Percentiles rank a stretch among this genome's conserved stretches.
phyloP scores from a whole-genome alignment of 2,329 filamentous ascomycete species.

The Botrytis elliptica region DNA sequence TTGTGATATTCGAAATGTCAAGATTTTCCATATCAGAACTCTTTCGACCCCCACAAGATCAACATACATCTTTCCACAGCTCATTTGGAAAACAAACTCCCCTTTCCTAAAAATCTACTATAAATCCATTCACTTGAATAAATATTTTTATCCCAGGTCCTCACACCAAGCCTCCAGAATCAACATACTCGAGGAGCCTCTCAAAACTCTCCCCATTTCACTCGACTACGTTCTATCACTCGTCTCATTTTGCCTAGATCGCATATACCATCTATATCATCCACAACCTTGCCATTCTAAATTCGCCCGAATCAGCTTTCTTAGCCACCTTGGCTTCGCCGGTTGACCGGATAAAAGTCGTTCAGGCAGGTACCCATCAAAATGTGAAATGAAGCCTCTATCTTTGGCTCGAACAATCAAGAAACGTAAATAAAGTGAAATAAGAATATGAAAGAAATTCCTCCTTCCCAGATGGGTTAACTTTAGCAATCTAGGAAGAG shows the following conservation, averaged over 20 bases:
- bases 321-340: neutral
- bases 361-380: rapidly evolving
- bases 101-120: rapidly evolving
- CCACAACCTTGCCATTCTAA: neutral
- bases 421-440: rapidly evolving
- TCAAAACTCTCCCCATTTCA: neutral
- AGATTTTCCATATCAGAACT: too few relatives aligned
- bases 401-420: too few relatives aligned
- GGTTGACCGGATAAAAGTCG: too few relatives aligned
- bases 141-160: neutral
- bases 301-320: neutral
- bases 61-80: neutral
- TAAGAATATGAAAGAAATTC: rapidly evolving
- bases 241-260: neutral
- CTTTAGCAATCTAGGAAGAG: neutral
- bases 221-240: neutral
- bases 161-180: neutral
- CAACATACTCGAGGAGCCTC: neutral
- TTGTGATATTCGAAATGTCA: too few relatives aligned
- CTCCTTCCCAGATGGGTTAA: too few relatives aligned
- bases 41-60: neutral
- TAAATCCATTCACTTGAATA: neutral
- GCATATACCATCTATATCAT: neutral
- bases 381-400: too few relatives aligned
- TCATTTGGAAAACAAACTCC: neutral